phyloP scores from a whole-genome alignment of 139 green algal genomes.

The Yamagishiella unicocca region DNA sequence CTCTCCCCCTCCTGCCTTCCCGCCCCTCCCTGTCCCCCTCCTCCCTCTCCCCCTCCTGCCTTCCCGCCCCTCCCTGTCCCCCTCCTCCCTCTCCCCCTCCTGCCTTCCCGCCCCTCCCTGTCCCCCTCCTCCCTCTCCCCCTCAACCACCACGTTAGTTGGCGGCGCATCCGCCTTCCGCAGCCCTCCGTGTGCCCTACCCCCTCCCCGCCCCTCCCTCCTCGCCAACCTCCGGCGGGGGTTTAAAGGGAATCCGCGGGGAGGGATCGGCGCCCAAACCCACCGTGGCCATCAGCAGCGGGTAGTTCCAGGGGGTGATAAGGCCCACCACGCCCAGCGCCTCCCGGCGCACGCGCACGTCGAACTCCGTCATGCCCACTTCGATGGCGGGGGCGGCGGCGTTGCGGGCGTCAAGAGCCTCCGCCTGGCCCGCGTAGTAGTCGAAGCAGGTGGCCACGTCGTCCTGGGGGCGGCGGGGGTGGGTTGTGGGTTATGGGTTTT shows the following conservation, averaged over 20 bases:
- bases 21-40: too few relatives aligned
- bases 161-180: too few relatives aligned
- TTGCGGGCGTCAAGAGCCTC: slow-evolving; percentile 85
- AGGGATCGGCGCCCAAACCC: too few relatives aligned
- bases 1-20: too few relatives aligned
- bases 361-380: slow-evolving; percentile 79
- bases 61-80: too few relatives aligned
- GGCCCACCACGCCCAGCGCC: slow-evolving; percentile 79
- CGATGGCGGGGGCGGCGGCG: slow-evolving; percentile 58
- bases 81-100: too few relatives aligned
- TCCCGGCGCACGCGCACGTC: slow-evolving; percentile 40
- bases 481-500: background rate
- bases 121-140: too few relatives aligned
- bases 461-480: background rate
- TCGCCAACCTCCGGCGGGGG: background rate
- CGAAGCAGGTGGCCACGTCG: slow-evolving; percentile 76
- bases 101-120: too few relatives aligned
- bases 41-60: too few relatives aligned
- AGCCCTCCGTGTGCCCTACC: background rate
- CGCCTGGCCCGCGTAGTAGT: slow-evolving; percentile 88
- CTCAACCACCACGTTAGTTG: too few relatives aligned
- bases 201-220: background rate
- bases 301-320: slow-evolving; percentile 95
- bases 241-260: too few relatives aligned
- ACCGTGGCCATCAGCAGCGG: slow-evolving; percentile 84